Percentiles rank a stretch among this genome's conserved stretches.
phyloP scores from a whole-genome alignment of 441 rosid genomes.

The Adansonia madagascariensis region DNA sequence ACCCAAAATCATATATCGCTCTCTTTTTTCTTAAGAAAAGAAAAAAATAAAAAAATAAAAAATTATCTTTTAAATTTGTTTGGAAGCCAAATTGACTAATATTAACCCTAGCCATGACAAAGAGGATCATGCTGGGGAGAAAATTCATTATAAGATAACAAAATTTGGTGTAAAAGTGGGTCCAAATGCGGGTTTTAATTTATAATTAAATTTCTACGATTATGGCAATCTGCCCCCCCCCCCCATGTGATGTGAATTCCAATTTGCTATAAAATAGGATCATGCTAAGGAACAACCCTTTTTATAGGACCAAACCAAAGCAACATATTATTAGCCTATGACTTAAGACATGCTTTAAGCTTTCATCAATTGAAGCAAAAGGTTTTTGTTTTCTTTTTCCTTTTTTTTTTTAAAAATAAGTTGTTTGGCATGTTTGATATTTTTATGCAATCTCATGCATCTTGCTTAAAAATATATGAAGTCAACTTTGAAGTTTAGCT shows the following conservation, averaged over 20 bases:
- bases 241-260: constrained; percentile 7
- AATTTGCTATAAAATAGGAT: background rate
- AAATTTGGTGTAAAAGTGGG: background rate
- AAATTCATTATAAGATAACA: background rate
- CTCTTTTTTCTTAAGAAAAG: too few species aligned
- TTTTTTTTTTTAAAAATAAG: too few species aligned
- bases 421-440: too few species aligned
- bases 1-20: too few species aligned
- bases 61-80: too few species aligned
- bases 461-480: too few species aligned
- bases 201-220: background rate
- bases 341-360: background rate
- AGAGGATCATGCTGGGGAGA: background rate
- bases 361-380: background rate
- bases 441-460: too few species aligned
- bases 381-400: too few species aligned
- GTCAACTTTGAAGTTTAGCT: too few species aligned
- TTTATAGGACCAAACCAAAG: background rate
- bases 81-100: background rate
- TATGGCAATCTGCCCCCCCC: background rate
- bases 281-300: constrained; percentile 8
- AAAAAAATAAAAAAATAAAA: too few species aligned
- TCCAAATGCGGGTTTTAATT: constrained; percentile 9
- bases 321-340: background rate
- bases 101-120: background rate